These are phyloP conservation scores for Amanita rubescens DNA, from an alignment of 768 basidiomycete genomes.

Conservation along the genomic window DNA sequence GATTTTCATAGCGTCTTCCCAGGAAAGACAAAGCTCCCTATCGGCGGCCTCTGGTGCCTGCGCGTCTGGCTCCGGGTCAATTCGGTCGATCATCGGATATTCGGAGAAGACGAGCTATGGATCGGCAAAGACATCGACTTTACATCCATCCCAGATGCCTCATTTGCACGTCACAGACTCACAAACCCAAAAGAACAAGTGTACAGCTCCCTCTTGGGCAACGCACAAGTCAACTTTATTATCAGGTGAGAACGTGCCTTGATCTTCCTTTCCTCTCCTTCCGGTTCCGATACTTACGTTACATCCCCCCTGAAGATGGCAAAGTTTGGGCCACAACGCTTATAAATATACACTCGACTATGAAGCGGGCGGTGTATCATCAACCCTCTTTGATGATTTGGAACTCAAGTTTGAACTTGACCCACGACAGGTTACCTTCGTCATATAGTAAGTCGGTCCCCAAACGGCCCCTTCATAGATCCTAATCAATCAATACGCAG, in stretches of 20 bases:
- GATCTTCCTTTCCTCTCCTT: background rate
- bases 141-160: constrained; percentile 44
- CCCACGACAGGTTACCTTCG: constrained; percentile 44
- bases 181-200: constrained; percentile 37
- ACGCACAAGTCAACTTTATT: constrained; percentile 48
- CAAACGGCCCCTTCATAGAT: background rate
- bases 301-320: constrained; percentile 36
- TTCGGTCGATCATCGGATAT: constrained; percentile 54
- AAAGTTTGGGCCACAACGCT: constrained; percentile 29
- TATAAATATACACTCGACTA: constrained; percentile 59
- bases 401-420: constrained; percentile 48
- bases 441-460: constrained; percentile 46
- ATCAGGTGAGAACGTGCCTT: constrained; percentile 32
- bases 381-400: constrained; percentile 44
- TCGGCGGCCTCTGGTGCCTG: constrained; percentile 46
- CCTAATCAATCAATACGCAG: constrained; percentile 23
- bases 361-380: constrained; percentile 56
- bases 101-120: constrained; percentile 60
- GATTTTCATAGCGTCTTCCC: constrained; percentile 41
- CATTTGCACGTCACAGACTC: constrained; percentile 42
- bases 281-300: background rate
- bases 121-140: constrained; percentile 64
- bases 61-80: constrained; percentile 59
- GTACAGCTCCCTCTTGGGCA: constrained; percentile 51
- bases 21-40: constrained; percentile 47